Conservation (phyloP, 2,329 filamentous ascomycete species). For the Beauveria pseudobassiana region DNA sequence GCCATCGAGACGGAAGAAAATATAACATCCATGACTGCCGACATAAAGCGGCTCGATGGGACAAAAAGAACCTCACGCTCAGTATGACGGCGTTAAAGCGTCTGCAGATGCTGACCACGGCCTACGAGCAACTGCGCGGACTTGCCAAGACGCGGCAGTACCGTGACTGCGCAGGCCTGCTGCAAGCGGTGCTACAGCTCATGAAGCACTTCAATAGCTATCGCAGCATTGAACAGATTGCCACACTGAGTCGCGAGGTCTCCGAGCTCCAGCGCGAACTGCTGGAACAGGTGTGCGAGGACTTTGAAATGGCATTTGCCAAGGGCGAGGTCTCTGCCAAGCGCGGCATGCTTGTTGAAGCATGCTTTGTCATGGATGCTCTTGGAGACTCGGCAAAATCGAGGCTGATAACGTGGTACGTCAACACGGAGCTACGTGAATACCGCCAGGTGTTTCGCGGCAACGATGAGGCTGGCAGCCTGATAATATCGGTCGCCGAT, state of each 20-base stretch:
- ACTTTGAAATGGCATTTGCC: slow-evolving; percentile 92
- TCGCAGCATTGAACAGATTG: slow-evolving; percentile 95
- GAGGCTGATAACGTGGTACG: slow-evolving; percentile 89
- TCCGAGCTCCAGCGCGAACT: slow-evolving; percentile 88
- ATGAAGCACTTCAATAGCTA: slow-evolving; percentile 99
- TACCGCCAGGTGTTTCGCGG: slow-evolving; percentile 93
- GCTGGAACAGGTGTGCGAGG: slow-evolving; percentile 96
- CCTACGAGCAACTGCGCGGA: slow-evolving; percentile 89
- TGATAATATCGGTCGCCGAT: slow-evolving; percentile 93
- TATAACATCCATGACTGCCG: slow-evolving; percentile 97
- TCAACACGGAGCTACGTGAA: slow-evolving; percentile 92
- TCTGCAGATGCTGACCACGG: slow-evolving; percentile 96
- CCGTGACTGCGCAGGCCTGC: slow-evolving; percentile 83
- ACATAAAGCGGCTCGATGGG: slow-evolving; percentile 94
- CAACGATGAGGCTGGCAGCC: slow-evolving; percentile 89
- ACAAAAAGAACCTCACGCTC: slow-evolving; percentile 94
- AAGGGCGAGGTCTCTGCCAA: slow-evolving; percentile 72
- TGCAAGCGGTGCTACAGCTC: slow-evolving; percentile 92
- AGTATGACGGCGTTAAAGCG: slow-evolving; percentile 98
- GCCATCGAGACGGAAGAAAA: slow-evolving; percentile 89
- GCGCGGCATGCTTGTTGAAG: slow-evolving; percentile 69
- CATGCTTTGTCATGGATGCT: slow-evolving; percentile 89
- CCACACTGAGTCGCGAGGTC: slow-evolving; percentile 83
- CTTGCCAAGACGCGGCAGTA: slow-evolving; percentile 85
- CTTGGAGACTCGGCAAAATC: slow-evolving; percentile 79